Evolutionary conservation across 2,329 filamentous ascomycete species (phyloP), one percentile per base, ranked within the genome.

Genomic region (Aspergillus pseudoterreus): DNA sequence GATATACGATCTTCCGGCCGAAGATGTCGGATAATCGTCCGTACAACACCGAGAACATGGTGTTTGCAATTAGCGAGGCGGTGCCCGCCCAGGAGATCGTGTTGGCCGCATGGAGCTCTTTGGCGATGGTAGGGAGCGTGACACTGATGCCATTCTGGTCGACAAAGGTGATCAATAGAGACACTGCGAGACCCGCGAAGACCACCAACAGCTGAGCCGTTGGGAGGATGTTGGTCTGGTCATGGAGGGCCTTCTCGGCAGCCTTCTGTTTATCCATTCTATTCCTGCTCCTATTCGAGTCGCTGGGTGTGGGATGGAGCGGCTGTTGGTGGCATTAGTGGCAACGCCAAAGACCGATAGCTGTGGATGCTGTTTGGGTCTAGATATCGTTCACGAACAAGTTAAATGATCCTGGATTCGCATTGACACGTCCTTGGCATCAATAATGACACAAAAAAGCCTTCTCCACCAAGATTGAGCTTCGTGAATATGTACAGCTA

Each of bases 81-180:
- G 86, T 88, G 2, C 85, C 86, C 11, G 83, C 80, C 86, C 85
- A 89, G 62, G 88, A 88, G 43, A 84, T 84, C 2, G 69, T 70
- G 50, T 71, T 57, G 44, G 68, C 67, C 1, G 72, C 72, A 49
- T 72, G 57, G 17, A 80, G 69, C 49, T 82, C 76, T 47, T 70
- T 62, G 49, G 76, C 74, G 58, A 82, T 75, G 27, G 78, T 77
- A 24, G 80, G 80, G 36, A 83, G 63, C n/a, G 76, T 75, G 2
- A 76, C 73, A 2, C 75, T 76, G 49, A 84, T 78, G 35, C 78
- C 76, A 64, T 82, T 82, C 56, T 83, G 80, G 60, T 84, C 81
- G 47, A 81, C 76, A 53, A 79, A 82, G 11, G 74, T 76, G 30
- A 84, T 78, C 14, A 83, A 65, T 6, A 84, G 67, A 0, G 78